Evolutionary conservation across 169 alveolate genomes (phyloP).

Genomic region (Cyclospora cayetanensis): DNA sequence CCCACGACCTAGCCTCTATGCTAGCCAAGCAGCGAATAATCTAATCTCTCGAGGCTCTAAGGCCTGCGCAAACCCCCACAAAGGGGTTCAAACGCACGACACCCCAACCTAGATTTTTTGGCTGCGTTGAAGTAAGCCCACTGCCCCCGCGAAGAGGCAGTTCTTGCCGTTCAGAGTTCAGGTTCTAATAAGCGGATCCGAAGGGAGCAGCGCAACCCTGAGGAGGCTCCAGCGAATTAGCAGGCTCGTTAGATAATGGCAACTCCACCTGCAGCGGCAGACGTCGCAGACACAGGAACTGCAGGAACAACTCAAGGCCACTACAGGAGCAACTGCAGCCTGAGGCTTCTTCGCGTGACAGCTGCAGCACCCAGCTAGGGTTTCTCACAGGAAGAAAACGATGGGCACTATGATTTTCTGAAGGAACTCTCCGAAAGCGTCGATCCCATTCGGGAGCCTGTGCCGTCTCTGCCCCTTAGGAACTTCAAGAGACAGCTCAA

Average conservation of each 20-base stretch:
- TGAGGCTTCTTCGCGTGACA: too few species aligned
- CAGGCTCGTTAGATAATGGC: background rate
- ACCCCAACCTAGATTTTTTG: too few species aligned
- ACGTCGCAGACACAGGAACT: background rate
- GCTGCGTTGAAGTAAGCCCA: too few species aligned
- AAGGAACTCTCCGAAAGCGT: background rate
- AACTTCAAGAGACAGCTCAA: background rate
- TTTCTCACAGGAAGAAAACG: background rate
- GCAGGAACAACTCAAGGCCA: background rate
- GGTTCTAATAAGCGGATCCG: background rate
- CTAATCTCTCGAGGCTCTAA: too few species aligned
- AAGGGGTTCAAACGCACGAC: too few species aligned
- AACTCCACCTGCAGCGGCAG: background rate
- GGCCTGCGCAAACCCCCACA: too few species aligned
- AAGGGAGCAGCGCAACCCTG: background rate
- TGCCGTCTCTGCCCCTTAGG: background rate
- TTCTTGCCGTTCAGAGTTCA: background rate
- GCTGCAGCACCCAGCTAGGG: background rate
- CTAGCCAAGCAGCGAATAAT: too few species aligned
- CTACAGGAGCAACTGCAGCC: conserved; percentile 13
- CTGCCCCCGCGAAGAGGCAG: background rate
- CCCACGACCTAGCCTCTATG: too few species aligned
- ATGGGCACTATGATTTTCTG: background rate
- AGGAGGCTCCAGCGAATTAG: background rate
- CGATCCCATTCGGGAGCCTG: background rate